Base-by-base conservation (phyloP, 805 yeast species). In the Teunomyces stri region DNA sequence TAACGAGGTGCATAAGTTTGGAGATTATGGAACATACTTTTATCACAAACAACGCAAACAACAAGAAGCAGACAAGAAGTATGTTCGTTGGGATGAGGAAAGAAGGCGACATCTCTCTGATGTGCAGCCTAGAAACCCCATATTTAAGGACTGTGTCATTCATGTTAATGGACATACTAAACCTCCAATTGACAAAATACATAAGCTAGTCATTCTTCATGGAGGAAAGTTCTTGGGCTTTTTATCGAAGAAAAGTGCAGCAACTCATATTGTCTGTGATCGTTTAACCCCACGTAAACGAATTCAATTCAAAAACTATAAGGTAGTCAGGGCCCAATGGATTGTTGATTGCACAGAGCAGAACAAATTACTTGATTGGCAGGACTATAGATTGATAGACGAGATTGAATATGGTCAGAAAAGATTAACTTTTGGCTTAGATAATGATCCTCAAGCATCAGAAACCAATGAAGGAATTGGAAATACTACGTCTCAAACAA, bases 141-240 rank as follows among this genome's bases (percentile, higher is more conserved):
- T 91, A 1, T 90, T 92, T 59, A 57, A 68, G 31, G 81, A 76
- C 1, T 87, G 91, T 60, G 65, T 72, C 1, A 74, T 92, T 4
- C 83, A 86, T 62, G 89, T 92, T n/a, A 91, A 90, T 58, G 99
- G 99, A 0, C 82, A 86, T 57, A 92, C 98, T 0, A 68, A 66
- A 2, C 98, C 98, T 0, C 81, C 91, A n/a, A 77, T 89, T 12
- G 68, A 78, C 36, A 85, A 81, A 50, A 67, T 94, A 27, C 92
- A 87, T 57, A 77, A 83, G 46, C 56, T 89, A 54, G 82, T 92
- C 2, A 79, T 87, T 2, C 54, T 81, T 7, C 78, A 91, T 64
- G 97, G 98, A 0, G 99, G 99, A 0, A 74, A 69, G 44, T 88
- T 87, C 51, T 59, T 85, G 18, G 85, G 85, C 51, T 83, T 80